These are phyloP conservation scores for Reticulascus tulasneorum DNA, from an alignment of 2,329 filamentous ascomycete species.

Conservation along the genomic window DNA sequence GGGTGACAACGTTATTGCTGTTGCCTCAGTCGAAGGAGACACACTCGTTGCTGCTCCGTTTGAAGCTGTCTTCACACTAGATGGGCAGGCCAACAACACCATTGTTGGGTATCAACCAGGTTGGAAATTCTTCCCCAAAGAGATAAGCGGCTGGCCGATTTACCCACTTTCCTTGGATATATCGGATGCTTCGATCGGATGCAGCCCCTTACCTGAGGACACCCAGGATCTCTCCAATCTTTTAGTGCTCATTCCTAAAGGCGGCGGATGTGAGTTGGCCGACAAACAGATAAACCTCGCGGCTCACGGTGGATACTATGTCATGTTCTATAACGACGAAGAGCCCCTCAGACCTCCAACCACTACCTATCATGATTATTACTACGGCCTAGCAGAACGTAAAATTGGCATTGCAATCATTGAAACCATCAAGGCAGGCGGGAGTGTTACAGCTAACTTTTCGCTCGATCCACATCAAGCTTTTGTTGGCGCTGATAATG, in stretches of 20 bases:
- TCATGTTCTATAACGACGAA: slow-evolving; percentile 1
- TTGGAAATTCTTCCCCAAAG: slow-evolving; percentile 14
- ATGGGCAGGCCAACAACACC: slow-evolving; percentile 14
- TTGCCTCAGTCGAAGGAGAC: slow-evolving; percentile 34
- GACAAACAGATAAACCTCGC: slow-evolving; percentile 5
- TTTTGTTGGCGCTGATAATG: slow-evolving; percentile 10
- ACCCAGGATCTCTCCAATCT: slow-evolving; percentile 16
- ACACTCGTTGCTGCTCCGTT: slow-evolving; percentile 2
- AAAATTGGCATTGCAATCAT: slow-evolving; percentile 21
- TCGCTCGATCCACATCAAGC: slow-evolving; percentile 12
- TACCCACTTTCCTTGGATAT: slow-evolving; percentile 20
- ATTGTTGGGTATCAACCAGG: slow-evolving; percentile 16
- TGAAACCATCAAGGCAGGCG: slow-evolving; percentile 17
- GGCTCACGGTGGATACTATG: neutral
- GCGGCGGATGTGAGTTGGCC: slow-evolving; percentile 24
- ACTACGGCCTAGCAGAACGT: too few relatives aligned
- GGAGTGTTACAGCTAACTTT: slow-evolving; percentile 24
- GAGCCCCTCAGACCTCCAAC: slow-evolving; percentile 6
- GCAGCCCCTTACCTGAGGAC: slow-evolving; percentile 17
- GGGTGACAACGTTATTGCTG: slow-evolving; percentile 34
- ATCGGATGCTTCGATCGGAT: slow-evolving; percentile 18
- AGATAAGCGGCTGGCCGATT: slow-evolving; percentile 28
- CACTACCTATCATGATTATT: too few relatives aligned
- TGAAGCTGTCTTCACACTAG: slow-evolving; percentile 16
- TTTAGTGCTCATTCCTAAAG: too few relatives aligned